Conservation (phyloP, 768 basidiomycete genomes). For the Pseudohyphozyma bogoriensis region DNA sequence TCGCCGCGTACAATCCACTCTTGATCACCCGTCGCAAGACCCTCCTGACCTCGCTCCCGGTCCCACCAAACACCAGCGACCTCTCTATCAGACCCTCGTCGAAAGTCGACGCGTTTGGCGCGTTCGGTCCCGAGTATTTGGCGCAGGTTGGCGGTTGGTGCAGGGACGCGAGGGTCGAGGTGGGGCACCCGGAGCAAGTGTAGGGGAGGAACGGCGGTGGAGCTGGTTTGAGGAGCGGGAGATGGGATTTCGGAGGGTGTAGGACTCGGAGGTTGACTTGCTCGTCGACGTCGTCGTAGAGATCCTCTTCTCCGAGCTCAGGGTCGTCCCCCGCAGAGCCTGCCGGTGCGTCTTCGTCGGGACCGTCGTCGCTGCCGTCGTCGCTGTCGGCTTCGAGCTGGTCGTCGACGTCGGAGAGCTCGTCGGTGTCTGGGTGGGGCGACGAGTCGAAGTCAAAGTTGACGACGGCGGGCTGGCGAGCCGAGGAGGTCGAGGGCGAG, state of each 20-base stretch:
- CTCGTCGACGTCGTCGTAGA: neutral
- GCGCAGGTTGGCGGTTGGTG: neutral
- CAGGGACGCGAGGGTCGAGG: neutral
- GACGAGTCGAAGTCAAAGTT: constrained; percentile 22
- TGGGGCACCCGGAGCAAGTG: neutral
- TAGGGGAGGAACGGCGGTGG: neutral
- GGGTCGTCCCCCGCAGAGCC: neutral
- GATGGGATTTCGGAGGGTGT: neutral
- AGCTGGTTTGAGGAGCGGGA: neutral
- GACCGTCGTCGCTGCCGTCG: neutral
- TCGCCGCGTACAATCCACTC: constrained; percentile 13
- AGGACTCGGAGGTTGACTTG: neutral
- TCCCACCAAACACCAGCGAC: constrained; percentile 13
- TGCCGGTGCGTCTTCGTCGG: neutral
- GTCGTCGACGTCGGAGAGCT: neutral
- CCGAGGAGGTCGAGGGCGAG: no score
- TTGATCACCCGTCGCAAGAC: constrained; percentile 17
- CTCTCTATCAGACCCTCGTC: constrained; percentile 15
- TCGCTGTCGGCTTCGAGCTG: neutral
- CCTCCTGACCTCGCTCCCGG: constrained; percentile 15
- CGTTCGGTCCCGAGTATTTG: neutral
- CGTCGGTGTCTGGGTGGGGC: neutral
- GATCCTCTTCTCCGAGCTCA: neutral
- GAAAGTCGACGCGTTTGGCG: neutral
- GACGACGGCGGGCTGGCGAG: no score